Base-by-base conservation (phyloP, 2,329 filamentous ascomycete genomes). In the Bimuria novae-zelandiae region DNA sequence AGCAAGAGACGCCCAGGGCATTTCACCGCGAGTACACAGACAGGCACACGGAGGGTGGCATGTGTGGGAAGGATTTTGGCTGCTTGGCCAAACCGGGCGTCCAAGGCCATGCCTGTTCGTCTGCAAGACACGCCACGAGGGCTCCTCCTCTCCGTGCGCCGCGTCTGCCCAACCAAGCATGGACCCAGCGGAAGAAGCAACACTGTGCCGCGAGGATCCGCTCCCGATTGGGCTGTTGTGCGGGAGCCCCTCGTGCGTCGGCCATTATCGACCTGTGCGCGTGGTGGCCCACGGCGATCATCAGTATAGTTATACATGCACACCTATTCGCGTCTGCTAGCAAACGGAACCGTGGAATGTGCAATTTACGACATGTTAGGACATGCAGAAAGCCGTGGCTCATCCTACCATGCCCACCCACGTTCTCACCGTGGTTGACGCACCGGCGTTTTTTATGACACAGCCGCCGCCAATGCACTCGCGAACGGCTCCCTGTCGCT, bases 111-210 rank as follows among this genome's bases (percentile, higher is more conserved):
- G 60, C 54, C 59, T 59, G 61, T 57, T 60, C 46, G 43, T 40
- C 53, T 43, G 40, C 42, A 52, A 52, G 51, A 58, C 48, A 45
- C 63, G 63, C 65, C 65, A 67, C 64, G 63, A 66, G 63, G 64
- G 49, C 59, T 50, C 42, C 53, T 42, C 45, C n/a, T n/a, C n/a
- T n/a, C n/a, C n/a, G n/a, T n/a, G n/a, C n/a, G n/a, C n/a, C n/a
- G n/a, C n/a, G n/a, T n/a, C n/a, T n/a, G n/a, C n/a, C 22, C 49
- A 19, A 25, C 46, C 32, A 32, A 25, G 21, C 39, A 3, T 22
- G 14, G 22, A 46, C n/a, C n/a, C n/a, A n/a, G 43, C 43, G 19
- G 30, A 36, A 44, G 41, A n/a, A 47, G 22, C 30, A 16, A 19
- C 33, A 36, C 44, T 14, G 33, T 16, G 29, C 25, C 30, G 47